Evolutionary conservation across 179 eudicot species (phyloP).

Genomic region (Spinacia oleracea): DNA sequence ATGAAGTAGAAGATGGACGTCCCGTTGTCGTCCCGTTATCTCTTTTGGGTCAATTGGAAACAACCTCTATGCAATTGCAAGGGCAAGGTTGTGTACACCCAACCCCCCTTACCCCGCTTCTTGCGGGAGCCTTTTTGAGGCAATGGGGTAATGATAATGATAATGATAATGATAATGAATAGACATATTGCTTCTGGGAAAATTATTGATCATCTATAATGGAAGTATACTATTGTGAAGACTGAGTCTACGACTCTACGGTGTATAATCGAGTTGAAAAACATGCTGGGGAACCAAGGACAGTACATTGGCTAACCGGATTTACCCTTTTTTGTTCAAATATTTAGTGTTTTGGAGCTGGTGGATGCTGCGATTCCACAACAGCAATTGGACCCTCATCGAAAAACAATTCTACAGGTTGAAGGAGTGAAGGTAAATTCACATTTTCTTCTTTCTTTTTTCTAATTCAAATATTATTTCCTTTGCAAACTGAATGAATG

Average conservation of each 20-base stretch:
- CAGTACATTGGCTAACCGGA: slow-evolving; percentile 10
- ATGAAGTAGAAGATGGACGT: too few relatives aligned
- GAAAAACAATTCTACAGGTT: slow-evolving; percentile 61
- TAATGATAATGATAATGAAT: too few relatives aligned
- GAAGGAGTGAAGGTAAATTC: slow-evolving; percentile 76
- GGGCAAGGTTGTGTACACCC: too few relatives aligned
- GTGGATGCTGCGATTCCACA: slow-evolving; percentile 96
- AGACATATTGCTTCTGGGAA: background rate
- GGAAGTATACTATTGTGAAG: background rate
- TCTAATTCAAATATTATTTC: background rate
- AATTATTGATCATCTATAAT: background rate
- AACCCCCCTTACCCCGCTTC: too few relatives aligned
- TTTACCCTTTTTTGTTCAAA: slow-evolving; percentile 21
- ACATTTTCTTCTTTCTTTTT: background rate
- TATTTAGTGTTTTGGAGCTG: slow-evolving; percentile 74
- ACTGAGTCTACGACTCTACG: background rate
- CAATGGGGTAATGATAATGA: too few relatives aligned
- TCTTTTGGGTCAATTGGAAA: too few relatives aligned
- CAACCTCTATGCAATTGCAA: too few relatives aligned
- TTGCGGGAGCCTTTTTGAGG: too few relatives aligned
- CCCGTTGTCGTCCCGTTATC: too few relatives aligned
- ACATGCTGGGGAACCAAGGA: background rate
- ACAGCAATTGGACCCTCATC: slow-evolving; percentile 60
- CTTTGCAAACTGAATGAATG: background rate
- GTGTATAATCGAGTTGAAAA: background rate